A percentile compares a stretch with the other conserved stretches of the same genome.
phyloP scores from a whole-genome alignment of 306 rosid species.

The Hippophae gyantsensis region DNA sequence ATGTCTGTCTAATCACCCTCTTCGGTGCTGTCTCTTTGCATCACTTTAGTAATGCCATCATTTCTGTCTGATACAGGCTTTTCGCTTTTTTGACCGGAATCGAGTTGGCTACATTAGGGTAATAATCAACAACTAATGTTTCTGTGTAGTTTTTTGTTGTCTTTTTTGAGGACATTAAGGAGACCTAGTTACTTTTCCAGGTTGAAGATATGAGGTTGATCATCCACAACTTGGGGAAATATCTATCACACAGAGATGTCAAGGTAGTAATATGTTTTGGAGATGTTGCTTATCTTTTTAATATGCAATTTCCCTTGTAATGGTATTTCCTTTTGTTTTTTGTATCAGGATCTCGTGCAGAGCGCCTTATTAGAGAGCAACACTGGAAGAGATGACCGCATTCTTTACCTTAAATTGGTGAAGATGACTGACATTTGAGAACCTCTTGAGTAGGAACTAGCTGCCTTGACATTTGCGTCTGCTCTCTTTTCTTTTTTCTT shows the following conservation, averaged over 20 bases:
- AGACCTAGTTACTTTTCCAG: conserved; percentile 30
- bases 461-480: background rate
- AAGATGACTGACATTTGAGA: conserved; percentile 41
- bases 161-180: conserved; percentile 5
- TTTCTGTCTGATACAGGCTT: conserved; percentile 55
- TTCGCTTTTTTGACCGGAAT: conserved; percentile 81
- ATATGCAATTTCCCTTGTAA: background rate
- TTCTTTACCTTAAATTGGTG: conserved; percentile 79
- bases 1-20: conserved; percentile 5
- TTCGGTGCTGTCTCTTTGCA: conserved; percentile 6
- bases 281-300: no score
- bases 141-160: conserved; percentile 1
- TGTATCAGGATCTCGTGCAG: conserved; percentile 84
- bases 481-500: no score
- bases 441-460: background rate
- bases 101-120: conserved; percentile 81
- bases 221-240: conserved; percentile 77
- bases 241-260: conserved; percentile 91
- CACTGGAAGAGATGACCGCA: conserved; percentile 86
- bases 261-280: conserved; percentile 39
- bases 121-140: conserved; percentile 7
- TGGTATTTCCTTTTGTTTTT: conserved; percentile 6
- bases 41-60: background rate
- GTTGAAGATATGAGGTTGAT: conserved; percentile 90
- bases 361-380: conserved; percentile 93